Percentiles rank a stretch among this genome's conserved stretches.
Evolutionary conservation across 805 yeast genomes (phyloP).

Genomic region (Sugiyamaella mastotermitis): DNA sequence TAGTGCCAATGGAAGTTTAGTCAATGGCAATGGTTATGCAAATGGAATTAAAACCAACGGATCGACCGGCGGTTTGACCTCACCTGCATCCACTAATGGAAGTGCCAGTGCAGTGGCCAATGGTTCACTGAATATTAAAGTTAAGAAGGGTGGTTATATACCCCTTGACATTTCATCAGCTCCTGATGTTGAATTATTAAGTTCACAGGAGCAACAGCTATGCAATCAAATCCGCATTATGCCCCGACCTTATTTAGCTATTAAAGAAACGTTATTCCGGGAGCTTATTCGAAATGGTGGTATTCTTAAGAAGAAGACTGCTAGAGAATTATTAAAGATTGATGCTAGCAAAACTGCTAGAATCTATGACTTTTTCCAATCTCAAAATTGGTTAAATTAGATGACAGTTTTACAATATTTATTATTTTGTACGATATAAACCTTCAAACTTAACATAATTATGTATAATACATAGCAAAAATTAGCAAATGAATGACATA

Average conservation of each 20-base stretch:
- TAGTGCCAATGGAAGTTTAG: not conserved
- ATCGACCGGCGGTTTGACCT: not conserved
- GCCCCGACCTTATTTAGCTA: slow-evolving; percentile 92
- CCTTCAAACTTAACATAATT: too few species aligned
- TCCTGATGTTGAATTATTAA: slow-evolving; percentile 73
- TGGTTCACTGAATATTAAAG: not conserved
- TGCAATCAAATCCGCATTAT: slow-evolving; percentile 78
- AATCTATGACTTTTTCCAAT: slow-evolving; percentile 87
- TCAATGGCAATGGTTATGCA: not conserved
- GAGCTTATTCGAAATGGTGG: slow-evolving; percentile 87
- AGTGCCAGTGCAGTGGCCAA: too few species aligned
- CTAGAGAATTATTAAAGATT: slow-evolving; percentile 76
- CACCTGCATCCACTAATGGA: slow-evolving; percentile 1
- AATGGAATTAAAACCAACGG: slow-evolving; percentile 1
- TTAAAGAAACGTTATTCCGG: slow-evolving; percentile 82
- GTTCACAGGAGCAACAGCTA: slow-evolving; percentile 80
- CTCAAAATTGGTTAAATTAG: slow-evolving; percentile 90
- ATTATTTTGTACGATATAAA: too few species aligned
- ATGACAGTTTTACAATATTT: too few species aligned
- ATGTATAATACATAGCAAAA: too few species aligned
- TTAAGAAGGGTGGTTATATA: slow-evolving; percentile 18
- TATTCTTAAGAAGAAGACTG: slow-evolving; percentile 69
- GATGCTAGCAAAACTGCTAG: slow-evolving; percentile 83
- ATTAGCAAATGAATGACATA: too few species aligned
- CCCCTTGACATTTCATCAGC: slow-evolving; percentile 47